phyloP scores from a whole-genome alignment of 2,329 filamentous ascomycete species.

The Fusarium devonianum region DNA sequence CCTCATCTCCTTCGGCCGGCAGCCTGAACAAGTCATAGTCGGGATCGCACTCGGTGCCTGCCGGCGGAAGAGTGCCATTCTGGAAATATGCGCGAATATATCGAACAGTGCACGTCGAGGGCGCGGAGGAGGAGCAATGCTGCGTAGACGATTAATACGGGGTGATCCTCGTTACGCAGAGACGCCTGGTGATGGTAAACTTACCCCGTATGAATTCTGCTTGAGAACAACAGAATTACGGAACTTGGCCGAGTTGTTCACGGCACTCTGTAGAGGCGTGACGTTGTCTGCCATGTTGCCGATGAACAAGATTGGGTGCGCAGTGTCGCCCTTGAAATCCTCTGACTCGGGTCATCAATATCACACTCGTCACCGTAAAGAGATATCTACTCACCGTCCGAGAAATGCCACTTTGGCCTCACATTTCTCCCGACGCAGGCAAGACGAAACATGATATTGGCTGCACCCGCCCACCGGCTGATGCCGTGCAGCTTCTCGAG shows the following conservation, averaged over 20 bases:
- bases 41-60: conserved; percentile 55
- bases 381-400: conserved; percentile 37
- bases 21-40: conserved; percentile 54
- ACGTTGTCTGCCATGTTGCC: conserved; percentile 56
- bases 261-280: conserved; percentile 55
- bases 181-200: conserved; percentile 21
- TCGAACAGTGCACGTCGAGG: conserved; percentile 54
- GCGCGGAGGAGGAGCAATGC: conserved; percentile 58
- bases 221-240: conserved; percentile 54
- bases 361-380: no score
- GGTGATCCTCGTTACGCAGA: neutral
- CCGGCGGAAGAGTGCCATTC: conserved; percentile 53
- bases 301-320: conserved; percentile 55
- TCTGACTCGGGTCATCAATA: conserved; percentile 26
- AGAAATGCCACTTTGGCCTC: conserved; percentile 51
- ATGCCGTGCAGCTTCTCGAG: conserved; percentile 45
- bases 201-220: conserved; percentile 60
- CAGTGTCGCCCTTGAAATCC: conserved; percentile 47
- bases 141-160: conserved; percentile 33
- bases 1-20: conserved; percentile 19
- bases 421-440: conserved; percentile 49
- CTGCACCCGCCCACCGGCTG: conserved; percentile 53
- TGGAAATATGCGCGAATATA: conserved; percentile 55
- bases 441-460: conserved; percentile 51
- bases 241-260: conserved; percentile 55